Conservation (phyloP, 148 eudicot genomes). For the Arctostaphylos glauca region DNA sequence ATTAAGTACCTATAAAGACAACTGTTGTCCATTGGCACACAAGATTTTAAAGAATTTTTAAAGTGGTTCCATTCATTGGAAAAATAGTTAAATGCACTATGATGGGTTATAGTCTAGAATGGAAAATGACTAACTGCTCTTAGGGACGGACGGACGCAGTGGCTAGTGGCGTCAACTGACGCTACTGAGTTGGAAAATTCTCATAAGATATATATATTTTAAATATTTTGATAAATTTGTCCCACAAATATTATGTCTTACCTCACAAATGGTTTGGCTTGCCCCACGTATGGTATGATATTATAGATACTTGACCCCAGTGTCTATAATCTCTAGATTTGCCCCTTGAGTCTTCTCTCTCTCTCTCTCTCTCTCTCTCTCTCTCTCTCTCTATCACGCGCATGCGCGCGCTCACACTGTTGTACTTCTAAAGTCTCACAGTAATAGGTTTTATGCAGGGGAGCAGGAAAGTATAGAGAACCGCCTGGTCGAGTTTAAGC, state of each 20-base stretch:
- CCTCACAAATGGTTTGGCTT: too few species aligned
- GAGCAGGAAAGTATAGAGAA: conserved; percentile 31
- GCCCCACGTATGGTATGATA: too few species aligned
- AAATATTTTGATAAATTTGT: too few species aligned
- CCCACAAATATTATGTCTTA: too few species aligned
- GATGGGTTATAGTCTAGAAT: background rate
- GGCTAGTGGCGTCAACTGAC: too few species aligned
- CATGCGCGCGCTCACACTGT: background rate
- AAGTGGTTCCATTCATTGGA: background rate
- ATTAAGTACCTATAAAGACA: background rate
- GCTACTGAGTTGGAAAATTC: too few species aligned
- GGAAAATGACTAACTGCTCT: background rate
- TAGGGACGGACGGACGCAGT: too few species aligned
- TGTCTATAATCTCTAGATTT: too few species aligned
- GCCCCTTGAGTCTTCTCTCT: too few species aligned
- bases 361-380: background rate
- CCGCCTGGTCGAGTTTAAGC: conserved; percentile 44
- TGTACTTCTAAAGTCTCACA: conserved; percentile 4
- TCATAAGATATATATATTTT: too few species aligned
- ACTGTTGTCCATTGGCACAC: background rate
- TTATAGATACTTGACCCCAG: too few species aligned
- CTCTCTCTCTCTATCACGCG: background rate
- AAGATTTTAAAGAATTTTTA: background rate
- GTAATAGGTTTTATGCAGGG: conserved; percentile 29
- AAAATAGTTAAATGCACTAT: background rate